Base-by-base conservation (phyloP, 2,329 filamentous ascomycete species). In the Colletotrichum coccodes region DNA sequence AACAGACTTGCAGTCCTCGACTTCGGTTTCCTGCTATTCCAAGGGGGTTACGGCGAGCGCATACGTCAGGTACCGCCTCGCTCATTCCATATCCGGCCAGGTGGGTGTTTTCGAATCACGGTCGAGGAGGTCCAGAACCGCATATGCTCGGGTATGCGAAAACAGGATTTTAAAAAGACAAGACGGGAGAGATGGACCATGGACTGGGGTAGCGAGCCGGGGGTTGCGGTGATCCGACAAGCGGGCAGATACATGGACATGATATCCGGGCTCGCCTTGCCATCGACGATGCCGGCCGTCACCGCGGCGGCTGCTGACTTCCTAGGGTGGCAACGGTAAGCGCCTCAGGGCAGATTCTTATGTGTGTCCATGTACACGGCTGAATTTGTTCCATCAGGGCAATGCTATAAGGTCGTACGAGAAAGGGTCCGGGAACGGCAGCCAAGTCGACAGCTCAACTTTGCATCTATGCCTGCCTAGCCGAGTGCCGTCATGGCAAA, bases 131-230 rank as follows among this genome's bases (percentile, higher is more conserved):
- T 46, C 23, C 14, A 26, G 11, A 52, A 44, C 34, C 2, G 49
- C 49, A 62, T 30, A 30, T 26, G 11, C 5, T 3, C 14, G 12
- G 6, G 8, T 14, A 11, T 47, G 38, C 53, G 40, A 21, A 52
- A 64, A 68, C 60, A 60, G 16, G 53, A 64, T 46, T 58, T 64
- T n/a, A n/a, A 38, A 54, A 6, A 28, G 26, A 26, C 12, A 16
- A 47, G 21, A n/a, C 34, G 28, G 47, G 32, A 53, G 26, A 42
- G 53, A 26, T 59, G 36, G 21, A 59, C 14, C 16, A 36, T 40
- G 6, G 21, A 59, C 21, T 28, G 40, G 32, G 28, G 4, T n/a
- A n/a, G 34, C 21, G 9, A 36, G 18, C 42, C 8, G 2, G 46
- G 44, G 18, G 23, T 28, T 47, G 52, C n/a, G 47, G 26, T 26